These are phyloP conservation scores for Arachis monticola DNA, from an alignment of 331 rosid genomes.

Conservation along the genomic window DNA sequence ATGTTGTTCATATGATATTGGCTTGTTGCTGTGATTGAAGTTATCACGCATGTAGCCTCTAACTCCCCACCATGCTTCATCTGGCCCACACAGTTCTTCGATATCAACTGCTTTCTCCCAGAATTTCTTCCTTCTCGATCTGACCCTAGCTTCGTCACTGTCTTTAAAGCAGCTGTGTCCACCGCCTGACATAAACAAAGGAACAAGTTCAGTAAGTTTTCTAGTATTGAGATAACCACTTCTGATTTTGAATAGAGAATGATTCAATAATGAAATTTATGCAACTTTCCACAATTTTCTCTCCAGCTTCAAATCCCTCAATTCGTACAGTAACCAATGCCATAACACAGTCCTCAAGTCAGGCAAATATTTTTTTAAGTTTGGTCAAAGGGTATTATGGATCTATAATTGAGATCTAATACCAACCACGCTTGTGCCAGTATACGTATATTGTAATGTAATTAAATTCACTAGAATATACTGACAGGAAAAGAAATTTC, in stretches of 20 bases:
- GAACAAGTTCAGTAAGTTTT: constrained; percentile 33
- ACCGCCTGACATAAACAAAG: constrained; percentile 71
- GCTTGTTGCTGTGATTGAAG: constrained; percentile 80
- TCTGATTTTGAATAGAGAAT: constrained; percentile 4
- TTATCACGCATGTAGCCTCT: constrained; percentile 88
- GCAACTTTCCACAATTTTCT: constrained; percentile 20
- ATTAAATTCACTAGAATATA: neutral
- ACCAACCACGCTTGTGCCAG: neutral
- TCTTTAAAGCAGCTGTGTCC: constrained; percentile 98
- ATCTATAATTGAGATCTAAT: constrained; percentile 8
- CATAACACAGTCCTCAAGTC: constrained; percentile 16
- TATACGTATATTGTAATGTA: neutral
- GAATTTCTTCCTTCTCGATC: constrained; percentile 76
- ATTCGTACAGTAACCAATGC: neutral
- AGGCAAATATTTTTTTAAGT: neutral
- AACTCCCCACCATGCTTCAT: constrained; percentile 98
- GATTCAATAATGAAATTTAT: constrained; percentile 16
- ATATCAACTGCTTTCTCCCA: constrained; percentile 91
- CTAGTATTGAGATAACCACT: constrained; percentile 10
- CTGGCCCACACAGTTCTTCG: constrained; percentile 89
- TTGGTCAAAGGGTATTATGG: constrained; percentile 24
- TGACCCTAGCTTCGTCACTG: constrained; percentile 93
- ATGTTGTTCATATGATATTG: constrained; percentile 70
- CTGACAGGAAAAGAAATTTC: constrained; percentile 7
- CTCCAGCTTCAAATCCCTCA: constrained; percentile 20